These are phyloP conservation scores for Nitzschia inconspicua DNA, from an alignment of 108 stramenopile species.

Conservation along the genomic window DNA sequence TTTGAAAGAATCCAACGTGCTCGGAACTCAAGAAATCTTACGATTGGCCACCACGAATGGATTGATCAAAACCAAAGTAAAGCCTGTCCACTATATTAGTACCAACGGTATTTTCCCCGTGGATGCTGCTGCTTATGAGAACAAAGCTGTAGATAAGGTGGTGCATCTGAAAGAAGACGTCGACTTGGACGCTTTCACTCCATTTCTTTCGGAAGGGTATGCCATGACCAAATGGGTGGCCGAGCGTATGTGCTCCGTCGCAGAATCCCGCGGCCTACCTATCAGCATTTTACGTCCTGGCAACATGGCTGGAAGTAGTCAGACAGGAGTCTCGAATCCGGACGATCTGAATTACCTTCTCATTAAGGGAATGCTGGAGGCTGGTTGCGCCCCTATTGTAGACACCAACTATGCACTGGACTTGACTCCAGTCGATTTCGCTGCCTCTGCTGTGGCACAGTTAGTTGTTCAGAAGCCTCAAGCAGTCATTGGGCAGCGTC, in stretches of 20 bases:
- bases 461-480: slow-evolving; percentile 28
- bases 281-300: slow-evolving; percentile 61
- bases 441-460: slow-evolving; percentile 59
- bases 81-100: slow-evolving; percentile 57
- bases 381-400: slow-evolving; percentile 27
- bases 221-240: slow-evolving; percentile 81
- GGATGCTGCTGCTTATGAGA: slow-evolving; percentile 26
- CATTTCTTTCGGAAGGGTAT: slow-evolving; percentile 54
- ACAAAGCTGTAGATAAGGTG: slow-evolving; percentile 20
- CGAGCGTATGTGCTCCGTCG: slow-evolving; percentile 62
- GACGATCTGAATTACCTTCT: slow-evolving; percentile 70
- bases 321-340: slow-evolving; percentile 53
- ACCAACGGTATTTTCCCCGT: slow-evolving; percentile 77
- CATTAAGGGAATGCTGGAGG: slow-evolving; percentile 40
- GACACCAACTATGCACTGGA: slow-evolving; percentile 47
- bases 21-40: slow-evolving; percentile 70
- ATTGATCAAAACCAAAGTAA: slow-evolving; percentile 45
- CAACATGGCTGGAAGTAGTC: slow-evolving; percentile 60
- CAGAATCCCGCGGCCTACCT: slow-evolving; percentile 57
- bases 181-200: slow-evolving; percentile 13
- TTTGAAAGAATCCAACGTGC: slow-evolving; percentile 67
- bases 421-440: slow-evolving; percentile 76
- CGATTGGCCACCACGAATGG: slow-evolving; percentile 63
- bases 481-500: slow-evolving; percentile 21
- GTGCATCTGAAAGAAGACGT: slow-evolving; percentile 37